Base-by-base conservation (phyloP, 2,329 filamentous ascomycete species). In the Talaromyces pinophilus region DNA sequence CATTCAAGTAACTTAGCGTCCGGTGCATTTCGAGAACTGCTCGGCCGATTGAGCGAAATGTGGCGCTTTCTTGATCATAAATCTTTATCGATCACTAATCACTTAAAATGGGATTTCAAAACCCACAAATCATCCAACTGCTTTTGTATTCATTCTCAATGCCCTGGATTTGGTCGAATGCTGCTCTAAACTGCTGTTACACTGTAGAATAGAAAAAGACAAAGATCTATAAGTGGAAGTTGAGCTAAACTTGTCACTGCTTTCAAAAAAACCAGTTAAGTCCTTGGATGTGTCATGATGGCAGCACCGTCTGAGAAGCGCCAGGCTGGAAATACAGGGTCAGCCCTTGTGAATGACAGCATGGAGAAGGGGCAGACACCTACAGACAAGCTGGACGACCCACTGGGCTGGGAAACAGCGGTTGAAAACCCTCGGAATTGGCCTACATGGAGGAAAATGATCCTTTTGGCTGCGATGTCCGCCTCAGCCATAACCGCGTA, bases 401-500 rank as follows among this genome's bases (percentile, higher is more conserved):
- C 13, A 7, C 46, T 50, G 46, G 22, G 22, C 13, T 50, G 46
- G 46, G 46, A 50, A 25, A 25, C 19, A 50, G 46, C 46, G 8
- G 22, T 25, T 50, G 62, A 64, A 48, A 64, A 64, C 40, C 62
- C 62, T 7, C 62, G 0, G n/a, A 64, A 64, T 38, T 64, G 62
- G 62, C 17, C 52, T 46, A 17, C 52, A 35, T 59, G 52, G 62
- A 64, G 35, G 15, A 64, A 59, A 40, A 46, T 50, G 22, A 7
- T 50, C 5, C 46, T 50, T 28, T 50, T 50, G 22, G 46, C 46
- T 50, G 46, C 46, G 1, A 50, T 50, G 46, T 13, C 46, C 22
- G 11, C 46, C 46, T 50, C 46, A 15, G 46, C 46, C 46, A 25
- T 50, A 2, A 50, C 46, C 22, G 46, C 46, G 46, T 50, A 25